Evolutionary conservation across 2,329 filamentous ascomycete genomes (phyloP), one percentile per base, ranked within the genome.

Genomic region (Phoma sp.): DNA sequence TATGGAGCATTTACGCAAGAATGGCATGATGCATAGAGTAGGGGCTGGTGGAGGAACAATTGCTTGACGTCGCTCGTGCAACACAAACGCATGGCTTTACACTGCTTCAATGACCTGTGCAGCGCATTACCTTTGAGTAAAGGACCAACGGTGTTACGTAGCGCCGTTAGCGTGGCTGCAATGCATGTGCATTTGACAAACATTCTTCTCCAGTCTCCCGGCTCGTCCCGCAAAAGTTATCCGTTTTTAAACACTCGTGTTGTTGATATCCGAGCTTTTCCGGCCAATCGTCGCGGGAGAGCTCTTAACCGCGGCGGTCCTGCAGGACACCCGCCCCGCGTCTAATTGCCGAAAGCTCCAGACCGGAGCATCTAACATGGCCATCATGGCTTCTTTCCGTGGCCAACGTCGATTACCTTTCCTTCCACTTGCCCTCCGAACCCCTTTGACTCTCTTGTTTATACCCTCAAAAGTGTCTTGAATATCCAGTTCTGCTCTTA

Each of bases 271-370:
- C 52, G 56, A 55, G 37, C 32, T 56, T 61, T 57, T 63, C 57
- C 58, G 55, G 41, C 38, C 44, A 64, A 47, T 55, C 57, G 57
- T 59, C 24, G 65, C 35, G 52, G 66, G 65, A 60, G 57, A 71
- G 46, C 50, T 33, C 59, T 68, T 71, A 63, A 55, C 67, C 65
- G 46, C 24, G 62, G 58, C 25, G 38, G 49, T 53, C 55, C 54
- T 59, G 62, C 62, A 60, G 57, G n/a, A 44, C 54, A 57, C 55
- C 55, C 61, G 51, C 62, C 61, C 64, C 64, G 64, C 64, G 61
- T 44, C 67, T 63, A 71, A 60, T 69, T 74, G 71, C 70, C 71
- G 71, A 72, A 69, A 61, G 27, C 66, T 69, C 57, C 56, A 60
- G 25, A 56, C 64, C 58, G 64, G 61, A 68, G 53, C 64, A 66